These are phyloP conservation scores for Leccinum fallax DNA, from an alignment of 1,284 basidiomycete species.

Conservation along the genomic window DNA sequence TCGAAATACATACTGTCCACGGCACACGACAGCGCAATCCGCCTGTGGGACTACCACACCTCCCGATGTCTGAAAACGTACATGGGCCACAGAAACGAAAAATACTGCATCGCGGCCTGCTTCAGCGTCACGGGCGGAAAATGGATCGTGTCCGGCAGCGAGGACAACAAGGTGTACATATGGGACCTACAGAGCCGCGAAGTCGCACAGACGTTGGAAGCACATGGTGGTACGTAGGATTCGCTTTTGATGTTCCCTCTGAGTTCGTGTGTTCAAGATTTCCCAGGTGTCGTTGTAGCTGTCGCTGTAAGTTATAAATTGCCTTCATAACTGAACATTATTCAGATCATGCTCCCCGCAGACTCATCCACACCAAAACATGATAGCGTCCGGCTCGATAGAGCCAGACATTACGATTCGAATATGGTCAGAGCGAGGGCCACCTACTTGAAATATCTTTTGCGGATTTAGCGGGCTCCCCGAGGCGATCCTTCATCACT, in stretches of 20 bases:
- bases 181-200: conserved; percentile 92
- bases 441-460: conserved; percentile 17
- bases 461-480: conserved; percentile 8
- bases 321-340: conserved; percentile 2
- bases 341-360: conserved; percentile 32
- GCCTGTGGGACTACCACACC: conserved; percentile 95
- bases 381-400: conserved; percentile 83
- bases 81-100: conserved; percentile 76
- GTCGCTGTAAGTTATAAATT: conserved; percentile 54
- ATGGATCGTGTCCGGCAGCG: conserved; percentile 90
- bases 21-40: conserved; percentile 87
- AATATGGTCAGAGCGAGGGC: conserved; percentile 70
- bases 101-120: conserved; percentile 78
- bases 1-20: conserved; percentile 92
- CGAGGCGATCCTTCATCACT: conserved; percentile 8
- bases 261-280: neutral
- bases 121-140: conserved; percentile 84
- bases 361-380: conserved; percentile 82
- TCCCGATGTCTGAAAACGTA: conserved; percentile 93
- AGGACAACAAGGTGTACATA: conserved; percentile 86
- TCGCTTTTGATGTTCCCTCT: neutral
- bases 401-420: conserved; percentile 78
- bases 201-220: conserved; percentile 77
- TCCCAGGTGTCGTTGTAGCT: conserved; percentile 71
- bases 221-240: conserved; percentile 61